These are phyloP conservation scores for Micromonas pusilla DNA, from an alignment of 139 green algal genomes.

Conservation along the genomic window DNA sequence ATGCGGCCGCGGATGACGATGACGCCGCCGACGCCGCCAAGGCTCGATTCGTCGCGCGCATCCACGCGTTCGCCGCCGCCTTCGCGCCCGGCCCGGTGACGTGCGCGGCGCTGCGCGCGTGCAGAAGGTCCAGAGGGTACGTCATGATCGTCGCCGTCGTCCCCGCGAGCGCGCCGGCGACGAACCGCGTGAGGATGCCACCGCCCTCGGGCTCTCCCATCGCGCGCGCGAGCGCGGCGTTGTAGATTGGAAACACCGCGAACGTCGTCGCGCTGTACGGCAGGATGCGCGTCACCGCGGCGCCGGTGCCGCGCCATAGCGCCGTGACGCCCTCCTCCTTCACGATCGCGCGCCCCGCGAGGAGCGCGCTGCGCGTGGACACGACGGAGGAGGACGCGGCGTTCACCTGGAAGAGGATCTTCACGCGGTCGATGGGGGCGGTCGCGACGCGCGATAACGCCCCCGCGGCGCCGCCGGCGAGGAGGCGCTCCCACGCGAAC, in stretches of 20 bases:
- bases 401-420: slow-evolving; percentile 25
- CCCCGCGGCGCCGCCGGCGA: slow-evolving; percentile 10
- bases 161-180: slow-evolving; percentile 16
- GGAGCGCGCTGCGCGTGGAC: background rate
- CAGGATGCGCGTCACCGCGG: slow-evolving; percentile 15
- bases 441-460: slow-evolving; percentile 7
- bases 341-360: background rate
- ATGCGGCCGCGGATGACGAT: background rate
- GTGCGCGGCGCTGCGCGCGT: slow-evolving; percentile 2
- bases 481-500: background rate
- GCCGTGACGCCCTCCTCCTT: slow-evolving; percentile 3
- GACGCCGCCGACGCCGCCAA: no score
- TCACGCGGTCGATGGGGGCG: slow-evolving; percentile 22
- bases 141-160: slow-evolving; percentile 20
- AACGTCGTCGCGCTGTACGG: slow-evolving; percentile 27
- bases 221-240: background rate
- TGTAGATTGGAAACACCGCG: slow-evolving; percentile 13
- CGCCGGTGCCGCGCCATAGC: slow-evolving; percentile 10
- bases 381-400: no score
- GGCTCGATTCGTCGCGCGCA: background rate
- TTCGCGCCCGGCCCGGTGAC: background rate
- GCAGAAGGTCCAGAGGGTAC: slow-evolving; percentile 25
- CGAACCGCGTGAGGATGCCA: slow-evolving; percentile 10
- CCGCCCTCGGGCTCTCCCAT: background rate
- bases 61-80: background rate